Evolutionary conservation across 192 early-diverging fungal genomes (phyloP), one percentile per base, ranked within the genome.

Genomic region (Coemansia sp.): DNA sequence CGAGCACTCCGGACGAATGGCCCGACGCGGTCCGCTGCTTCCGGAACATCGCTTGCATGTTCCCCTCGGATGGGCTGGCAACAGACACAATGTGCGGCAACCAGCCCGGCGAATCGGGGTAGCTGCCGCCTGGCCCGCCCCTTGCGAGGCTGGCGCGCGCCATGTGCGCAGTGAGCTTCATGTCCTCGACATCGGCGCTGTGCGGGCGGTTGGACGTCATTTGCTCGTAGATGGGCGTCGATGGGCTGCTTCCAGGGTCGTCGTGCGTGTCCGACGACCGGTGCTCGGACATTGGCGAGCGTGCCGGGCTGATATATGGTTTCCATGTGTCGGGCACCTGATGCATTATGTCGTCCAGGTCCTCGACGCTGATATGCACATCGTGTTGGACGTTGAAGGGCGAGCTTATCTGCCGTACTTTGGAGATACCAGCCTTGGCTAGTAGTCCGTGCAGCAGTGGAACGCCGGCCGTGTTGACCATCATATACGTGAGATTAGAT

Each of bases 351-450:
- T 82, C 79, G 69, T 82, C 74, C 23, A 82, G 61, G 65, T 82
- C 79, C 58, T 82, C 79, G n/a, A 82, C 73, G 64, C 79, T 77
- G 46, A 82, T 82, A 51, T 82, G 79, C 0, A 82, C 70, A 45
- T 82, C 79, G 63, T 82, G 79, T 58, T 82, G 70, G 7, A 82
- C 74, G 61, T 82, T 82, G 68, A 76, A 82, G 26, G 79, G 79
- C 64, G 79, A 70, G 68, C 79, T 77, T 46, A 82, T 82, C 53
- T 82, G 61, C 7, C 65, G 64, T 21, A 58, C 72, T 52, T 75
- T 81, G 37, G 68, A 28, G 18, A 81, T 72, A 10, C 72, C 72
- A 23, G 78, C 72, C 66, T 69, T 74, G 63, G 69, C 78, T 81
- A 81, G 40, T 29, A 80, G 66, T 58, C 77, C 77, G 13, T 74